phyloP scores from a whole-genome alignment of 208 protist genomes.

The Trypanosoma lewisi region DNA sequence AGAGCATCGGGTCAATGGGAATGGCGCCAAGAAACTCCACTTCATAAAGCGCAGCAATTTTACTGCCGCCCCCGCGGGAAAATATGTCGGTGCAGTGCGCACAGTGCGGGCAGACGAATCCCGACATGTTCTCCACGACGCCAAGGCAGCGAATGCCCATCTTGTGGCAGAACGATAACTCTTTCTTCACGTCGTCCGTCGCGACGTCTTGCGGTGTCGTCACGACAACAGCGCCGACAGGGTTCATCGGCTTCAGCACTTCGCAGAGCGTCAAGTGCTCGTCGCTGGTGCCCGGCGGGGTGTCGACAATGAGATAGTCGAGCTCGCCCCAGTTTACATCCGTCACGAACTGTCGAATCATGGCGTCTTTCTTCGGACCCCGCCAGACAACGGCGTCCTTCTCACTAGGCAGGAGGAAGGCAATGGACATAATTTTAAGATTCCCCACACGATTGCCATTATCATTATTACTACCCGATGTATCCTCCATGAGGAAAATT shows the following conservation, averaged over 20 bases:
- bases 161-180: constrained; percentile 89
- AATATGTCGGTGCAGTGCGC: constrained; percentile 89
- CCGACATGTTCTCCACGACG: constrained; percentile 94
- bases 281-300: constrained; percentile 91
- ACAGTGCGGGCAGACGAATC: constrained; percentile 92
- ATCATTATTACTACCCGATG: background rate
- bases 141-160: constrained; percentile 84
- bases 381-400: constrained; percentile 99
- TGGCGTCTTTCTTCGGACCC: constrained; percentile 89
- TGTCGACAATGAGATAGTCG: constrained; percentile 93
- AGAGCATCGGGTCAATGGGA: constrained; percentile 78
- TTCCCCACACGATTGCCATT: constrained; percentile 10
- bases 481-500: constrained; percentile 39
- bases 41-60: constrained; percentile 74
- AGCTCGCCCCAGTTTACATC: constrained; percentile 88
- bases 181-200: constrained; percentile 90
- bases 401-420: constrained; percentile 94
- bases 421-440: constrained; percentile 96
- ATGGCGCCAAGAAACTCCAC: constrained; percentile 80
- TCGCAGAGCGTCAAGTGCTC: constrained; percentile 91
- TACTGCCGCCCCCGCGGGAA: constrained; percentile 71
- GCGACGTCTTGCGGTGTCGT: constrained; percentile 91
- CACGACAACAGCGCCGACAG: constrained; percentile 81
- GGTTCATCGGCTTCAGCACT: constrained; percentile 57
- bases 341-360: constrained; percentile 92